Evolutionary conservation across 1,139 yeast species (phyloP).

Genomic region (Magnusiomyces magnusii): DNA sequence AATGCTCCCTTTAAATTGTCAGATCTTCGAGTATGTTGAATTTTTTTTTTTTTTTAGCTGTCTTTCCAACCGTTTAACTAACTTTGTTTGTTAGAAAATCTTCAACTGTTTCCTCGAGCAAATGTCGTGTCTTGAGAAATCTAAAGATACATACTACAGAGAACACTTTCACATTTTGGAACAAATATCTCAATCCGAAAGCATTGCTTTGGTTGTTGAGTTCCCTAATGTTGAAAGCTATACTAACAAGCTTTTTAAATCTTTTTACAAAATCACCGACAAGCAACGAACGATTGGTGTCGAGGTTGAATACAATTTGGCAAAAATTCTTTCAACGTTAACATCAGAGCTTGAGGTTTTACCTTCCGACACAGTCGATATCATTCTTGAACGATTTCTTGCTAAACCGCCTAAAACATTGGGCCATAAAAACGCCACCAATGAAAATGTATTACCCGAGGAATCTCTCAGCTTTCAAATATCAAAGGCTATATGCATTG

Average conservation of each 20-base stretch:
- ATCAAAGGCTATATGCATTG: slow-evolving; percentile 60
- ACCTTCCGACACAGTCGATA: slow-evolving; percentile 55
- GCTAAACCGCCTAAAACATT: slow-evolving; percentile 35
- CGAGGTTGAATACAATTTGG: slow-evolving; percentile 46
- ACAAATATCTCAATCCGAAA: slow-evolving; percentile 66
- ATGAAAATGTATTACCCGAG: slow-evolving; percentile 25
- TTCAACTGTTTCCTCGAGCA: slow-evolving; percentile 44
- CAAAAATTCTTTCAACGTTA: slow-evolving; percentile 69
- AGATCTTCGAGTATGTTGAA: slow-evolving; percentile 47
- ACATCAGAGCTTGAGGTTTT: slow-evolving; percentile 64
- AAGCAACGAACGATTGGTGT: slow-evolving; percentile 18
- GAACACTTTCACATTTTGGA: slow-evolving; percentile 65
- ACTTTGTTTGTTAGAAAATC: slow-evolving; percentile 6
- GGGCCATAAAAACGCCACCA: slow-evolving; percentile 9
- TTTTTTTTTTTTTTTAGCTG: neutral
- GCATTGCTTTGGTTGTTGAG: slow-evolving; percentile 73
- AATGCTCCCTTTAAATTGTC: slow-evolving; percentile 77
- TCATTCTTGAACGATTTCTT: slow-evolving; percentile 51
- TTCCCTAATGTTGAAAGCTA: slow-evolving; percentile 54
- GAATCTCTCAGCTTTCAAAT: slow-evolving; percentile 56
- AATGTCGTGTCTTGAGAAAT: slow-evolving; percentile 49
- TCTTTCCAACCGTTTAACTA: neutral
- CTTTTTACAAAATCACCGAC: slow-evolving; percentile 50
- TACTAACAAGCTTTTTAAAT: slow-evolving; percentile 49
- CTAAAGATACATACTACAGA: slow-evolving; percentile 55